Evolutionary conservation across 1,284 basidiomycete species (phyloP).

Genomic region (Mixia osmundae): DNA sequence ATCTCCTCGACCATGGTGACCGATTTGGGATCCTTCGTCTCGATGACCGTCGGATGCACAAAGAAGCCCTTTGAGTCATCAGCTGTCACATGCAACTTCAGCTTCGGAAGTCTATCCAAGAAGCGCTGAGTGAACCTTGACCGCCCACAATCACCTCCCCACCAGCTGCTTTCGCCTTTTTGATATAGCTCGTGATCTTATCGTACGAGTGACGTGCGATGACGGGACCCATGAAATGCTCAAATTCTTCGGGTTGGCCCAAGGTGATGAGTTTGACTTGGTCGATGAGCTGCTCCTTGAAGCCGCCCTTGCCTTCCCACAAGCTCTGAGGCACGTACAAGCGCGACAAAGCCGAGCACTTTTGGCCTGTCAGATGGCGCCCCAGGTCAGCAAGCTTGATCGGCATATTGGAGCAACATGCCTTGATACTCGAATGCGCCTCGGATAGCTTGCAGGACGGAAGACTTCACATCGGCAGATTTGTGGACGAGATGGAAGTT

Average conservation of each 20-base stretch:
- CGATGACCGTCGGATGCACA: constrained; percentile 80
- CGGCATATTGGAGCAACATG: constrained; percentile 14
- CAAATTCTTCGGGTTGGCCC: constrained; percentile 51
- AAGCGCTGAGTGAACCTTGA: constrained; percentile 20
- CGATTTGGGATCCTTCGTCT: constrained; percentile 73
- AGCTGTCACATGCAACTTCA: constrained; percentile 23
- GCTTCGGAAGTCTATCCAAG: background rate
- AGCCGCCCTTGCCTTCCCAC: constrained; percentile 48
- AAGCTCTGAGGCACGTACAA: constrained; percentile 67
- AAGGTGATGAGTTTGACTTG: constrained; percentile 67
- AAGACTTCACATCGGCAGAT: constrained; percentile 63
- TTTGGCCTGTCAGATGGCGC: constrained; percentile 45
- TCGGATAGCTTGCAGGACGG: constrained; percentile 68
- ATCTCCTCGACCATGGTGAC: constrained; percentile 89
- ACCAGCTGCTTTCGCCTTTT: constrained; percentile 68
- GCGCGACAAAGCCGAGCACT: constrained; percentile 84
- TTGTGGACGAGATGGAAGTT: constrained; percentile 91
- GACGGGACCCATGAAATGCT: constrained; percentile 85
- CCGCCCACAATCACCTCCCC: constrained; percentile 76
- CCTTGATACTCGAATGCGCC: constrained; percentile 94
- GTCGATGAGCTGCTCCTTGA: constrained; percentile 52
- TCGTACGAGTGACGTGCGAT: constrained; percentile 72
- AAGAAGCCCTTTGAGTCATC: constrained; percentile 87
- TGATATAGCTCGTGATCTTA: constrained; percentile 61
- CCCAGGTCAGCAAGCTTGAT: background rate